phyloP scores from a whole-genome alignment of 2,329 filamentous ascomycete species.

The Ambrosiella beaveri region DNA sequence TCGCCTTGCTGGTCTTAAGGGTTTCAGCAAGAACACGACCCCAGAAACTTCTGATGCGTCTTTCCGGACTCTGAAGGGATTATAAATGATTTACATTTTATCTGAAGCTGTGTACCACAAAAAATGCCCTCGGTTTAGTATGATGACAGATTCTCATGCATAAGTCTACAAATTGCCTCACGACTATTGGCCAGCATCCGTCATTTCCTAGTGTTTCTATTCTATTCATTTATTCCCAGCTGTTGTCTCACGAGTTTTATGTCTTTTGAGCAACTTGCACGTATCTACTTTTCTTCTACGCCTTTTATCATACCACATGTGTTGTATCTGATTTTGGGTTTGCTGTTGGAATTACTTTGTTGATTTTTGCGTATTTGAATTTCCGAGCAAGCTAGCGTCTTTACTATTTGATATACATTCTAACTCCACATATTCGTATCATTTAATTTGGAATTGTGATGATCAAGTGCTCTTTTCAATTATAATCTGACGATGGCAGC shows the following conservation, averaged over 20 bases:
- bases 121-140: background rate
- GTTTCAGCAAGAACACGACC: constrained; percentile 10
- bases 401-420: no score
- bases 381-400: no score
- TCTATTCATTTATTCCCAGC: background rate
- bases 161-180: background rate
- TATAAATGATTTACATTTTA: constrained; percentile 2
- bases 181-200: background rate
- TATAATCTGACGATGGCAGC: no score
- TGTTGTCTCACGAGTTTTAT: background rate
- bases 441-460: no score
- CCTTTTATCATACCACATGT: background rate
- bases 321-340: background rate
- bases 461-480: no score
- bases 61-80: constrained; percentile 10
- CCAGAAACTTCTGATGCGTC: constrained; percentile 10
- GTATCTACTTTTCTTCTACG: background rate
- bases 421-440: no score
- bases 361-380: background rate
- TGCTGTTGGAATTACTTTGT: background rate
- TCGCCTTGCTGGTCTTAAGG: constrained; percentile 9
- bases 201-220: background rate
- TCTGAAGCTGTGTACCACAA: background rate
- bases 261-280: background rate
- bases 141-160: background rate